phyloP scores from a whole-genome alignment of 225 moss, liverwort and hornwort species.

The Polytrichum commune region DNA sequence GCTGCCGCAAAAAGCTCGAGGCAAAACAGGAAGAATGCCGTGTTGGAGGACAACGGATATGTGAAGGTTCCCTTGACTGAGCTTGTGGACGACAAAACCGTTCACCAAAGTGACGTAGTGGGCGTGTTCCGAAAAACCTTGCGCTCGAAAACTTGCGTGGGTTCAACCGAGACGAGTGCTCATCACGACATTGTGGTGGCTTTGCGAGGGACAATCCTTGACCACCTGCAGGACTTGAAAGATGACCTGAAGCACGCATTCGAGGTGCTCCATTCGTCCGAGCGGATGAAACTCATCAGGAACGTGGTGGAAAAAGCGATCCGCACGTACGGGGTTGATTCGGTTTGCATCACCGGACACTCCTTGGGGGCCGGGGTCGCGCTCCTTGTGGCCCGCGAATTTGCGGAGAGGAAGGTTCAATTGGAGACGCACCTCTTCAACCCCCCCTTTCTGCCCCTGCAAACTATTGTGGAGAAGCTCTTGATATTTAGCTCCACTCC shows the following conservation, averaged over 20 bases:
- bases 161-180: too few species aligned
- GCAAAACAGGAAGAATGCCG: too few species aligned
- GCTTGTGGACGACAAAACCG: too few species aligned
- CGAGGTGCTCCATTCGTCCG: background rate
- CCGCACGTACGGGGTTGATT: background rate
- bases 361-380: background rate
- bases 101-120: too few species aligned
- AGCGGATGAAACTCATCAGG: too few species aligned
- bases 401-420: background rate
- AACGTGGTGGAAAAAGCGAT: background rate
- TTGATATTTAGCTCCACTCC: too few species aligned
- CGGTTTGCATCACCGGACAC: background rate
- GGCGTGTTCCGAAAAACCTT: too few species aligned
- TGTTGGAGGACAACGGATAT: too few species aligned
- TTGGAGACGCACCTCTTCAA: slow-evolving; percentile 2
- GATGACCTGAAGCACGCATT: background rate
- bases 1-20: too few species aligned
- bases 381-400: background rate
- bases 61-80: too few species aligned
- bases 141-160: too few species aligned
- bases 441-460: background rate
- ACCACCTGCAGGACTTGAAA: background rate
- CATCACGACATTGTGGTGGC: background rate
- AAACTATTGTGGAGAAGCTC: background rate
- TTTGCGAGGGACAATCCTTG: background rate